Evolutionary conservation across 129 eudicot genomes (phyloP).

Genomic region (Lactuca sativa): DNA sequence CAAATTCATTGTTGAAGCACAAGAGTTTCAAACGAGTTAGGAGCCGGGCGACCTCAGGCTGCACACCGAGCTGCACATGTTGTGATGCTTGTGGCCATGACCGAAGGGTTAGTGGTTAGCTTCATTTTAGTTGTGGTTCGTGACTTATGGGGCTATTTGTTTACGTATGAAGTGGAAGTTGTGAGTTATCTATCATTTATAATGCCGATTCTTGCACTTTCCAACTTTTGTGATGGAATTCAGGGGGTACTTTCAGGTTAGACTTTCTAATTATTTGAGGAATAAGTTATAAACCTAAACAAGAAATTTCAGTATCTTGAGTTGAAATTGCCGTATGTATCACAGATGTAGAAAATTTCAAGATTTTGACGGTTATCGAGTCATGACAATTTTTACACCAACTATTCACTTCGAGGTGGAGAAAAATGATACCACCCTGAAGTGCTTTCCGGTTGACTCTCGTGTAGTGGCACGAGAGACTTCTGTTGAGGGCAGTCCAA

Average conservation of each 20-base stretch:
- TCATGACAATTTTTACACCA: too few species aligned
- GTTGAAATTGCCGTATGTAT: too few species aligned
- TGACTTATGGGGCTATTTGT: constrained; percentile 30
- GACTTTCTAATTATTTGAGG: neutral
- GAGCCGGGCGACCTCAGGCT: constrained; percentile 29
- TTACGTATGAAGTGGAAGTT: constrained; percentile 42
- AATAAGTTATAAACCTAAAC: too few species aligned
- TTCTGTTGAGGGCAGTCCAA: too few species aligned
- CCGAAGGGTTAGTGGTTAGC: constrained; percentile 32
- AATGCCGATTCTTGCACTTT: constrained; percentile 36
- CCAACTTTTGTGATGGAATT: constrained; percentile 42
- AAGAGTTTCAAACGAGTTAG: constrained; percentile 10
- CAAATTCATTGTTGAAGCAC: neutral
- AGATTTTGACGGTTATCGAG: neutral
- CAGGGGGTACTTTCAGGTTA: constrained; percentile 41
- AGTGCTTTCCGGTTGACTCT: too few species aligned
- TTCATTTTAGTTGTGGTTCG: constrained; percentile 14
- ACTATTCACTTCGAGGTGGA: too few species aligned
- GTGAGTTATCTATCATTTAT: constrained; percentile 25
- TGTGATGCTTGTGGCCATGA: constrained; percentile 28
- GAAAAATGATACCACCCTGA: too few species aligned
- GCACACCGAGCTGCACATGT: constrained; percentile 35
- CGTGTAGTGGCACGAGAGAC: too few species aligned
- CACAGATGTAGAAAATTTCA: too few species aligned
- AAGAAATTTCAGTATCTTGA: too few species aligned